Evolutionary conservation across 2,329 filamentous ascomycete genomes (phyloP), one percentile per base, ranked within the genome.

Genomic region (Nigrospora sphaerica): DNA sequence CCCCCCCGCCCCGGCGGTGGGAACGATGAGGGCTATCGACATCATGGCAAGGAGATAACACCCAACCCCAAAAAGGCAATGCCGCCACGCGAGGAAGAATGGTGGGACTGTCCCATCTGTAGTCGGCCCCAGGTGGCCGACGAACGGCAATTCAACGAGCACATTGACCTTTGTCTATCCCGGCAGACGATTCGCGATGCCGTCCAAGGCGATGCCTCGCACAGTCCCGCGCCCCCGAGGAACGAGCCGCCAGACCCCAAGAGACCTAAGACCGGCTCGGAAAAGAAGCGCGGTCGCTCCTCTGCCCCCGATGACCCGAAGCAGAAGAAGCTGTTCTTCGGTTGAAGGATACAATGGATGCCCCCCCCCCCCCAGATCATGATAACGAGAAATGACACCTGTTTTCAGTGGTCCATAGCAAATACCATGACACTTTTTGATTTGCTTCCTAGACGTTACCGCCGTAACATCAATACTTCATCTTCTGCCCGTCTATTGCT

Each of bases 111-210:
- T 63, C 93, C 93, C 0, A 87, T 97, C 39, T 98, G 93, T 63
- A 68, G 71, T n/a, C 73, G 84, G 14, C 83, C 88, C 0, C 91
- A 96, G 58, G 59, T 72, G 1, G 79, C 89, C 0, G 77, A 92
- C 42, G 89, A 96, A 61, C 75, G 75, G 39, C 70, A 69, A 1
- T 95, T 97, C 67, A 98, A 98, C 55, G 80, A 86, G 47, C 93
- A 98, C 59, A 90, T 98, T 44, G 93, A 98, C 62, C 78, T 86
- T 10, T 98, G 93, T 62, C 75, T 98, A 2, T 96, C 91, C 1
- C 77, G 84, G 46, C 81, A 87, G 58, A 88, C 89, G 0, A 97
- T 98, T 56, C 85, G 85, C 39, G 88, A 96, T 57, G 85, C 81
- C 0, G 83, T 93, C 1, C 83, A 88, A 47, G 74, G 74, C 46